phyloP scores from a whole-genome alignment of 1,139 yeast genomes.

The Taphrina pruni region DNA sequence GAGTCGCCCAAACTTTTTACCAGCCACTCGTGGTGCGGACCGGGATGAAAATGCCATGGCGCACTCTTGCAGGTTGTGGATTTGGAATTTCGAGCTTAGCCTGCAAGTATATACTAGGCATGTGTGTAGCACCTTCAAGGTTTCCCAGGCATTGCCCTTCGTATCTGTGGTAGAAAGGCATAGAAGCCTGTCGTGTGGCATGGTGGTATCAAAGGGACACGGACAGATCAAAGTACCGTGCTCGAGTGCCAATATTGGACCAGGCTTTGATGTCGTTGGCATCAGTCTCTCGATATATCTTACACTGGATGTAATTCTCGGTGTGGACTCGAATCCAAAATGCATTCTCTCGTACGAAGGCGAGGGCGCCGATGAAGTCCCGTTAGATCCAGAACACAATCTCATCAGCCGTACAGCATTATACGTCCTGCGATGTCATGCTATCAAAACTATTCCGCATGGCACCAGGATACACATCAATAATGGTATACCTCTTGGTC shows the following conservation, averaged over 20 bases:
- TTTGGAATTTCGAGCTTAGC: not conserved
- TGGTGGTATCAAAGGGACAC: constrained; percentile 8
- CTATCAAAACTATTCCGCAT: constrained; percentile 71
- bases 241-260: constrained; percentile 96
- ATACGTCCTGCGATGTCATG: constrained; percentile 84
- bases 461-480: constrained; percentile 83
- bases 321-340: constrained; percentile 48
- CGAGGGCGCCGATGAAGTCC: constrained; percentile 79
- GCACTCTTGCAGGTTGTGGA: not conserved
- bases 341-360: constrained; percentile 75
- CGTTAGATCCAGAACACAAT: constrained; percentile 75
- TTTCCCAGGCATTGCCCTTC: not conserved
- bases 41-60: constrained; percentile 1
- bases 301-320: constrained; percentile 63
- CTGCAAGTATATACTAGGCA: not conserved
- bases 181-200: not conserved
- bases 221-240: constrained; percentile 79
- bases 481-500: constrained; percentile 93
- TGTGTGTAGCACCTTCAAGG: not conserved
- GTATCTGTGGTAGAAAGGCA: too few species aligned
- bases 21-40: not conserved
- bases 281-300: constrained; percentile 79
- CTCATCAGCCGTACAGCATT: constrained; percentile 91
- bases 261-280: constrained; percentile 96
- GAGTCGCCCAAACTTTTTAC: constrained; percentile 5